Evolutionary conservation across 2,329 filamentous ascomycete species (phyloP).

Genomic region (Aspergillus sp.): DNA sequence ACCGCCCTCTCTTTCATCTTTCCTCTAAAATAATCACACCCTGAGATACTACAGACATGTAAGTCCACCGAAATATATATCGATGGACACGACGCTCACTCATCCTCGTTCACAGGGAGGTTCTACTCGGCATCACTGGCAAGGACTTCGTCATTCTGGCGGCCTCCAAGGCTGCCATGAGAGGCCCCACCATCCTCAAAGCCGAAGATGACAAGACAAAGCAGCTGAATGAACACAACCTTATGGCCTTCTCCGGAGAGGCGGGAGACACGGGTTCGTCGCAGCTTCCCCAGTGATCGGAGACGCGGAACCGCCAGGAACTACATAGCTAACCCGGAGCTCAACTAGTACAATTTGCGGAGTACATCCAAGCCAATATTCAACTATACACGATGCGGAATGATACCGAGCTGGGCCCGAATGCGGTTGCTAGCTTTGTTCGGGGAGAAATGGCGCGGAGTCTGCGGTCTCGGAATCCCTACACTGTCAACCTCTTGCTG

Average conservation of each 20-base stretch:
- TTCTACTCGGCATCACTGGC: conserved; percentile 95
- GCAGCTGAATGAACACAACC: conserved; percentile 84
- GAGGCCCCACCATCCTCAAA: conserved; percentile 94
- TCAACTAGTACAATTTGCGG: conserved; percentile 86
- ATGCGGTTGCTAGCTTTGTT: conserved; percentile 88
- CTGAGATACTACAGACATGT: conserved; percentile 29
- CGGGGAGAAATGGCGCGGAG: conserved; percentile 89
- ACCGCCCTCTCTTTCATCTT: conserved; percentile 21
- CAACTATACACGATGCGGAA: conserved; percentile 99
- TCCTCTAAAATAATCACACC: background rate
- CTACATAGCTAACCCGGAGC: conserved; percentile 18
- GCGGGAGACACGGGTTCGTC: conserved; percentile 84
- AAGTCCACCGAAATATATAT: conserved; percentile 16
- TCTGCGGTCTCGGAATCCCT: conserved; percentile 87
- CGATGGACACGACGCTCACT: conserved; percentile 16
- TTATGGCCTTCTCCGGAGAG: conserved; percentile 95
- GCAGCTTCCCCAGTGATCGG: background rate
- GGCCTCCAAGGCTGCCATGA: conserved; percentile 96
- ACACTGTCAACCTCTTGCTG: conserved; percentile 94
- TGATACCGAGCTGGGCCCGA: conserved; percentile 84
- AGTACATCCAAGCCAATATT: conserved; percentile 98
- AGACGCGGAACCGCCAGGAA: background rate
- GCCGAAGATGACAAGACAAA: conserved; percentile 95
- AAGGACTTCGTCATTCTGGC: conserved; percentile 99
- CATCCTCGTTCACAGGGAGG: conserved; percentile 68